A percentile compares a stretch with the other conserved stretches of the same genome.
phyloP scores from a whole-genome alignment of 257 asterid species.

The Salvia splendens region DNA sequence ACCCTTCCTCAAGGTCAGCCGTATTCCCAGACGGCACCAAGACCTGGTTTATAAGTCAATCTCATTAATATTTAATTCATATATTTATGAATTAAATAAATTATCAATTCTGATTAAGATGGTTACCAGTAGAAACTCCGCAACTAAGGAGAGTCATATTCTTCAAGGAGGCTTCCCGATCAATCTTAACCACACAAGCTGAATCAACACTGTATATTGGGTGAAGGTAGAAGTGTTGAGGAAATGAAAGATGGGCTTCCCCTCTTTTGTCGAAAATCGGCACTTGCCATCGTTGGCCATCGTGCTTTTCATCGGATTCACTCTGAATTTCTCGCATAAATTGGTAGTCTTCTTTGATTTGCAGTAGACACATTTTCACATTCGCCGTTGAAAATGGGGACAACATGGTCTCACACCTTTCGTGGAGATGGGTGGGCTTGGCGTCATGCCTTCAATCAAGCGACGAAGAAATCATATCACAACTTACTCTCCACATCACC shows the following conservation, averaged over 20 bases:
- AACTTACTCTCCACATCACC: too few relatives aligned
- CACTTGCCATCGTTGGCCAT: conserved; percentile 66
- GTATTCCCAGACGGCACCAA: conserved; percentile 98
- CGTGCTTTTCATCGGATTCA: conserved; percentile 62
- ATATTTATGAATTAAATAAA: too few relatives aligned
- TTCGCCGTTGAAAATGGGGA: conserved; percentile 88
- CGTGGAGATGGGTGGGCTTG: too few relatives aligned
- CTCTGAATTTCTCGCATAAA: conserved; percentile 64
- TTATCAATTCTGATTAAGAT: too few relatives aligned
- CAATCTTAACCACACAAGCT: conserved; percentile 71
- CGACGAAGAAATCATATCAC: too few relatives aligned
- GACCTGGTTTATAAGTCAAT: conserved; percentile 40
- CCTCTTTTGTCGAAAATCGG: conserved; percentile 58
- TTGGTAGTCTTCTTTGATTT: conserved; percentile 64
- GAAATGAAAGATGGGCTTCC: conserved; percentile 72
- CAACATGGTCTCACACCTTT: conserved; percentile 74
- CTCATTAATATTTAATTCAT: too few relatives aligned
- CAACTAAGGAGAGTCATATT: conserved; percentile 84
- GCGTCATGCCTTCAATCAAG: too few relatives aligned
- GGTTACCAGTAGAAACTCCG: conserved; percentile 80
- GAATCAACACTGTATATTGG: conserved; percentile 84
- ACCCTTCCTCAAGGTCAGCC: conserved; percentile 67
- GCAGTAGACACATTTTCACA: conserved; percentile 67
- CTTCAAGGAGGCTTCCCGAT: conserved; percentile 53
- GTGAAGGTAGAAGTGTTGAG: conserved; percentile 86